Conservation (phyloP, 495 filamentous ascomycete genomes). For the Trichoderma gamsii region DNA sequence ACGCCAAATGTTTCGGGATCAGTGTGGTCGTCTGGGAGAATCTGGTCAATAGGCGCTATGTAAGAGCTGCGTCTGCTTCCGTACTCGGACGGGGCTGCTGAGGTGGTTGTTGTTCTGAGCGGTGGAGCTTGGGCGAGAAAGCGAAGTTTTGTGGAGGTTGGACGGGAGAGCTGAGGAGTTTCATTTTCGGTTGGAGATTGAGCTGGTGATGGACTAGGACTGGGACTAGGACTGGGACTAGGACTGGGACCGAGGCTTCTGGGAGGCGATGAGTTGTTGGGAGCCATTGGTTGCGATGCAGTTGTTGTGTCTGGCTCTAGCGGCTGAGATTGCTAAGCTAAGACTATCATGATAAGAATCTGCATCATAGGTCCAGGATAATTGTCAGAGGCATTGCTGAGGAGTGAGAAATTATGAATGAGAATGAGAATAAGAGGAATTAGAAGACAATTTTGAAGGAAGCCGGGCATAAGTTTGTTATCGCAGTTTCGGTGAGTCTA, state of each 20-base stretch:
- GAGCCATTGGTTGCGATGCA: background rate
- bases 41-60: slow-evolving; percentile 10
- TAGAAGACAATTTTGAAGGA: background rate
- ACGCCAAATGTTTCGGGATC: slow-evolving; percentile 40
- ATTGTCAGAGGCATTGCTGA: background rate
- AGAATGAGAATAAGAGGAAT: background rate
- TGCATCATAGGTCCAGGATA: background rate
- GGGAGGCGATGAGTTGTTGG: background rate
- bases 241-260: background rate
- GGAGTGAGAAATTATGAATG: background rate
- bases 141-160: background rate
- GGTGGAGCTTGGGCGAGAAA: background rate
- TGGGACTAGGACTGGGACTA: no score
- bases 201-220: background rate
- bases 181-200: background rate
- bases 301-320: background rate
- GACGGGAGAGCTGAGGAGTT: background rate
- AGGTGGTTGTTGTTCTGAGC: background rate
- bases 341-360: background rate
- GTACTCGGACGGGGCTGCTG: background rate
- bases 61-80: slow-evolving; percentile 14
- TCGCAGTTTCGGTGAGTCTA: background rate
- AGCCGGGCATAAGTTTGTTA: background rate
- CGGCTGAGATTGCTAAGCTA: background rate
- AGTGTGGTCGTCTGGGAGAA: slow-evolving; percentile 14